phyloP scores from a whole-genome alignment of 2,329 filamentous ascomycete genomes.

The Fusarium buxicola region DNA sequence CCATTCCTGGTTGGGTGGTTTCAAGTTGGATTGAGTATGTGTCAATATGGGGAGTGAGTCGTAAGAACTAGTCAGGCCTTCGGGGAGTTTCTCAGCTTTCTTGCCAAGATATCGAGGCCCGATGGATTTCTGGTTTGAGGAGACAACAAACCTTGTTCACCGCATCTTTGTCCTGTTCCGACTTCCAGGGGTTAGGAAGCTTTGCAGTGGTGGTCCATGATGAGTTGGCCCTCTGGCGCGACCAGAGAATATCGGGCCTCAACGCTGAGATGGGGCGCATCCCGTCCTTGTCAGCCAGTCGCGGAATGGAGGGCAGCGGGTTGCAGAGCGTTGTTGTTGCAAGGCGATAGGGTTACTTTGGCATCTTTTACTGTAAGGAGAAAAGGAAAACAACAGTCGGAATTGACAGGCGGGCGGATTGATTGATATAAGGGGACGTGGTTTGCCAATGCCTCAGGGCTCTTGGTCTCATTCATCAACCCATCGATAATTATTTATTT shows the following conservation, averaged over 20 bases:
- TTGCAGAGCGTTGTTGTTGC: constrained; percentile 31
- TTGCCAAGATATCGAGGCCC: background rate
- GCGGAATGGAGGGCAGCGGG: constrained; percentile 33
- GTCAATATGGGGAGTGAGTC: constrained; percentile 21
- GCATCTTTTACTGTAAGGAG: constrained; percentile 26
- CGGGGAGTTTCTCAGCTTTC: background rate
- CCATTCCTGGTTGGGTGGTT: constrained; percentile 29
- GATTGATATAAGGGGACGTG: constrained; percentile 33
- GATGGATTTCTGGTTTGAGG: background rate
- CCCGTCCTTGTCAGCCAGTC: constrained; percentile 31
- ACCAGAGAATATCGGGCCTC: constrained; percentile 32
- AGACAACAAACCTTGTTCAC: background rate
- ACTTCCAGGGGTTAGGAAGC: constrained; percentile 2
- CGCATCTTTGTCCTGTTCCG: background rate
- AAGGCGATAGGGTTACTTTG: constrained; percentile 28
- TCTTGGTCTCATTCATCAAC: constrained; percentile 4
- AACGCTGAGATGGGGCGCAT: constrained; percentile 37
- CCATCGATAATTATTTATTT: background rate
- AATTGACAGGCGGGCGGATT: constrained; percentile 24
- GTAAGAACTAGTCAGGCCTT: background rate
- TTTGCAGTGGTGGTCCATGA: constrained; percentile 21
- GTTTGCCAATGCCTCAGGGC: constrained; percentile 38
- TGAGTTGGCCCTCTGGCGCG: constrained; percentile 22
- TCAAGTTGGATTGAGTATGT: constrained; percentile 30
- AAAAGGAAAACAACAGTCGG: constrained; percentile 22